These are phyloP conservation scores for Cladosporium halotolerans DNA, from an alignment of 2,329 filamentous ascomycete genomes.

Conservation along the genomic window DNA sequence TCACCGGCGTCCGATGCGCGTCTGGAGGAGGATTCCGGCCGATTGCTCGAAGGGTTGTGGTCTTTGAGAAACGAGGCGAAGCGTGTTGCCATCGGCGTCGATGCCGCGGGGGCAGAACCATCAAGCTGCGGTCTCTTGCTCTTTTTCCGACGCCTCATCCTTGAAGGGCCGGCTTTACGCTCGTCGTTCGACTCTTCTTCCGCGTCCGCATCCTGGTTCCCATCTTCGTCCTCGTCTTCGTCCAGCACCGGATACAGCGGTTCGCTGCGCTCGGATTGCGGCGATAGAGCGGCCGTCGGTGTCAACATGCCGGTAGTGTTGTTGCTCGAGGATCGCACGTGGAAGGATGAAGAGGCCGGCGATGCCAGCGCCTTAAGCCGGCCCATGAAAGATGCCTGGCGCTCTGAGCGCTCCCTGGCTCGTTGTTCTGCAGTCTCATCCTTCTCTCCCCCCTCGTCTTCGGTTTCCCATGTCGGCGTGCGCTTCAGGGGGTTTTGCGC, in stretches of 20 bases:
- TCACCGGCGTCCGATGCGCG: constrained; percentile 37
- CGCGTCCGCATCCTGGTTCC: constrained; percentile 79
- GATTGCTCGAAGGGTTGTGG: constrained; percentile 47
- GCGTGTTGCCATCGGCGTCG: constrained; percentile 54
- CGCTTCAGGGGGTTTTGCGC: constrained; percentile 18
- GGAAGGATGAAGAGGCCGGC: constrained; percentile 15
- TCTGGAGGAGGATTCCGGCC: constrained; percentile 53
- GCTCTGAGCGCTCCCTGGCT: constrained; percentile 11
- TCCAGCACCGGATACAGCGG: constrained; percentile 23
- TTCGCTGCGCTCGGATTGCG: constrained; percentile 29
- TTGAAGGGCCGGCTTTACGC: not conserved
- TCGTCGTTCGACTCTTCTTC: constrained; percentile 53
- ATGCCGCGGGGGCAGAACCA: constrained; percentile 53
- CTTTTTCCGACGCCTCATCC: constrained; percentile 45
- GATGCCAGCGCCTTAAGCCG: constrained; percentile 26
- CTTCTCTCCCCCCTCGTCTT: constrained; percentile 14
- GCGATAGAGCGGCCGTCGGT: constrained; percentile 23
- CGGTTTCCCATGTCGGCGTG: constrained; percentile 24
- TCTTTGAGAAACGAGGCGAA: constrained; percentile 43
- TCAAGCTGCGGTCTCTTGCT: constrained; percentile 52
- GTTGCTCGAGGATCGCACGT: constrained; percentile 15
- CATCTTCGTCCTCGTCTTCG: constrained; percentile 53
- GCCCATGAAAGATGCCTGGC: constrained; percentile 24
- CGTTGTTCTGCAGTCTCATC: constrained; percentile 13
- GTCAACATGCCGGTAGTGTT: constrained; percentile 16